Conservation (phyloP, 2,329 filamentous ascomycete genomes). For the Phaeosphaeria sp. region DNA sequence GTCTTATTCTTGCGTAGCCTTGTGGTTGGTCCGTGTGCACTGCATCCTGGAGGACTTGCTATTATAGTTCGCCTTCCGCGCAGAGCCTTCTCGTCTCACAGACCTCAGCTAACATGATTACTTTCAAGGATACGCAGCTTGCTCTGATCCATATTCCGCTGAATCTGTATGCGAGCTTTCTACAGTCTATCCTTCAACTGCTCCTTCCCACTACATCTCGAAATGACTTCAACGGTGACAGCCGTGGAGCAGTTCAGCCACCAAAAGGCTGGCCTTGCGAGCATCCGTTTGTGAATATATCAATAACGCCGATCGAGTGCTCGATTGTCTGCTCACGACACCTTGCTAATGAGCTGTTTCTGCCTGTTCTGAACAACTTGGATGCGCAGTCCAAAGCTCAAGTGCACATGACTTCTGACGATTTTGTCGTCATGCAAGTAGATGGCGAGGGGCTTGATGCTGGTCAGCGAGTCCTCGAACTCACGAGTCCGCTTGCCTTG, state of each 20-base stretch:
- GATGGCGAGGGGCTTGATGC: constrained; percentile 90
- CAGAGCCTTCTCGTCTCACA: constrained; percentile 26
- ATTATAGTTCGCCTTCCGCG: constrained; percentile 41
- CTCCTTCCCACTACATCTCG: constrained; percentile 69
- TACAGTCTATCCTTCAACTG: constrained; percentile 86
- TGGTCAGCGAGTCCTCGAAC: constrained; percentile 85
- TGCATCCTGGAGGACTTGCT: constrained; percentile 33
- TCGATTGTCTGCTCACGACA: constrained; percentile 85
- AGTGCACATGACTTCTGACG: constrained; percentile 79
- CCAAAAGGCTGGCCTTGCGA: constrained; percentile 55
- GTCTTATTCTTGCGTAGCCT: constrained; percentile 33
- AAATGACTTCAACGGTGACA: constrained; percentile 25
- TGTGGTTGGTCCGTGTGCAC: constrained; percentile 34
- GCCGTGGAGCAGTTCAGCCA: constrained; percentile 40
- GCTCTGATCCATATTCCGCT: constrained; percentile 91
- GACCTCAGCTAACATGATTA: constrained; percentile 44
- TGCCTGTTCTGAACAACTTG: constrained; percentile 71
- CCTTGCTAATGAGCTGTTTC: constrained; percentile 77
- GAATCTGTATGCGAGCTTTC: constrained; percentile 74
- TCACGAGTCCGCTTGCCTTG: constrained; percentile 88
- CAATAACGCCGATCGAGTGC: constrained; percentile 89
- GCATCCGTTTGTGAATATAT: constrained; percentile 91
- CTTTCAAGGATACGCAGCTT: constrained; percentile 78
- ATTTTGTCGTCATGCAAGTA: constrained; percentile 88
- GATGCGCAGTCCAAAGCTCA: constrained; percentile 51